A percentile compares a stretch with the other conserved stretches of the same genome.
Evolutionary conservation across 73 alveolate genomes (phyloP).

Genomic region (Blepharisma stoltei): DNA sequence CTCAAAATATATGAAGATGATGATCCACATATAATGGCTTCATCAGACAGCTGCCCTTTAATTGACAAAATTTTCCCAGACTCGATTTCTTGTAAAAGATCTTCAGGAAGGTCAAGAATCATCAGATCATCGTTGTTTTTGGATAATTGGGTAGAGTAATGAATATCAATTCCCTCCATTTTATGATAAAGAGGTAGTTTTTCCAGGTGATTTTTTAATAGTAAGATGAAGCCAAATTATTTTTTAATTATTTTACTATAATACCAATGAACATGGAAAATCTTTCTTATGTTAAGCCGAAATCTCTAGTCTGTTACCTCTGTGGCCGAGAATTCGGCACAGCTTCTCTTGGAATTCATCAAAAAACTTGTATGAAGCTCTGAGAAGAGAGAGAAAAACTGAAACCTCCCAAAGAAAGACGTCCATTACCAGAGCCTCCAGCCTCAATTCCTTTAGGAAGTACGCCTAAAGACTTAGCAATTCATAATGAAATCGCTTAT

Average conservation of each 20-base stretch:
- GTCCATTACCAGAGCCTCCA: conserved; percentile 51
- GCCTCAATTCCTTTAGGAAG: conserved; percentile 17
- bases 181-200: no score
- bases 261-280: no score
- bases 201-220: no score
- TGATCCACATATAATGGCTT: conserved; percentile 8
- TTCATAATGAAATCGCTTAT: not conserved
- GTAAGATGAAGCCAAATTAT: no score
- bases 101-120: conserved; percentile 18
- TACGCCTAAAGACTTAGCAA: not conserved
- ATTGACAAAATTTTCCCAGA: not conserved
- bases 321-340: conserved; percentile 67
- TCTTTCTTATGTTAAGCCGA: no score
- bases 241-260: no score
- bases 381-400: conserved; percentile 49
- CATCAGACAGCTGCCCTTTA: not conserved
- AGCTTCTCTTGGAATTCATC: conserved; percentile 55
- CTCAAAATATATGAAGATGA: not conserved
- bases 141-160: not conserved
- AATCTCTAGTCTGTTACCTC: not conserved
- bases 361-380: conserved; percentile 61
- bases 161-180: not conserved
- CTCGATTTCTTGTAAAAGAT: not conserved
- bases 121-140: not conserved
- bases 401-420: conserved; percentile 56